phyloP scores from a whole-genome alignment of 1,139 yeast genomes.

The Entelexis paramagnoliae region DNA sequence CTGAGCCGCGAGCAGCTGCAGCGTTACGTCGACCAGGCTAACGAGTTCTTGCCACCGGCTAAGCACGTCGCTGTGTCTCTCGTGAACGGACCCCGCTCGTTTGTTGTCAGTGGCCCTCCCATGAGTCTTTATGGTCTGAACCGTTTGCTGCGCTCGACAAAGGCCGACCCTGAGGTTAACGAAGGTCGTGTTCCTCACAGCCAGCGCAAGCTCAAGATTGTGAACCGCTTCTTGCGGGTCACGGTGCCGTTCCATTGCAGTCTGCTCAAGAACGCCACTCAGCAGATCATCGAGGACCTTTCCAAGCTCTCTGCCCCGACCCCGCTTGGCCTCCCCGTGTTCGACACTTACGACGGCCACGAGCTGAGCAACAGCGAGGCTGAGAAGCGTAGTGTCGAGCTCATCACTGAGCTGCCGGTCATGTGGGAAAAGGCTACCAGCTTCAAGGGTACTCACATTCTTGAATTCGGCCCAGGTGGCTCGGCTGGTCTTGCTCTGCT shows the following conservation, averaged over 20 bases:
- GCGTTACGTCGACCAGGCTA: slow-evolving; percentile 69
- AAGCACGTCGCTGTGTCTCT: slow-evolving; percentile 86
- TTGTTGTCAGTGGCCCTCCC: slow-evolving; percentile 96
- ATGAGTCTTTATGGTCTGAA: slow-evolving; percentile 96
- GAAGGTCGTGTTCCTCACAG: slow-evolving; percentile 90
- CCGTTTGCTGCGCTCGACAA: slow-evolving; percentile 80
- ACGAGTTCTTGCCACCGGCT: slow-evolving; percentile 83
- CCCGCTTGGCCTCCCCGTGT: slow-evolving; percentile 72
- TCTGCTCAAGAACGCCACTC: slow-evolving; percentile 63
- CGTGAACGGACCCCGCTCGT: slow-evolving; percentile 88
- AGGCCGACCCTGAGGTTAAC: slow-evolving; percentile 89
- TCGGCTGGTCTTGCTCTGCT: slow-evolving; percentile 91
- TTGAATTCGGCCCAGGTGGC: slow-evolving; percentile 99
- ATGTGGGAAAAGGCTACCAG: slow-evolving; percentile 88
- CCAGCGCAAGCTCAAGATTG: slow-evolving; percentile 84
- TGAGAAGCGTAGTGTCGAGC: slow-evolving; percentile 53
- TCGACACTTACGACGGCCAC: slow-evolving; percentile 75
- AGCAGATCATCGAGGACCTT: slow-evolving; percentile 56
- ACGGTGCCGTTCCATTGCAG: slow-evolving; percentile 96
- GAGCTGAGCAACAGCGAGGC: slow-evolving; percentile 52
- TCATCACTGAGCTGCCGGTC: slow-evolving; percentile 82
- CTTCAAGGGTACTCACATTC: slow-evolving; percentile 60
- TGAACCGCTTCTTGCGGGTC: slow-evolving; percentile 90
- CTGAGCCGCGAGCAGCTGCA: slow-evolving; percentile 71
- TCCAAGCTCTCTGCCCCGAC: slow-evolving; percentile 48